A percentile compares a stretch with the other conserved stretches of the same genome.
Evolutionary conservation across 2,329 filamentous ascomycete genomes (phyloP).

Genomic region (Chaetomiaceae sp.): DNA sequence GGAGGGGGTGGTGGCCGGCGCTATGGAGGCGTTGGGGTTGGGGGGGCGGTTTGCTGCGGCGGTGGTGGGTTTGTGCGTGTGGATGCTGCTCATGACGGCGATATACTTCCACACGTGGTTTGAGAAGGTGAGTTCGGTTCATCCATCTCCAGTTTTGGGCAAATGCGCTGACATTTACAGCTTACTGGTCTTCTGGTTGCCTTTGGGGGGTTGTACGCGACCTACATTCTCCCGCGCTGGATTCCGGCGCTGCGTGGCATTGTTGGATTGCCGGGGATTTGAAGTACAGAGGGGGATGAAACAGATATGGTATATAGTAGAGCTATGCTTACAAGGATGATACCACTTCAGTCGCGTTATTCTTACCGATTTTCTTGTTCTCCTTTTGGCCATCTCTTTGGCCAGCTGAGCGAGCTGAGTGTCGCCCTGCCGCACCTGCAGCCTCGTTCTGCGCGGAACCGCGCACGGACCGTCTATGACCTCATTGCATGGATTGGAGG

Average conservation of each 20-base stretch:
- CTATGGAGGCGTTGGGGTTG: conserved; percentile 34
- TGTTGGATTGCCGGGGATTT: conserved; percentile 48
- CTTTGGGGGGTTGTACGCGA: conserved; percentile 39
- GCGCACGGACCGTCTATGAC: conserved; percentile 25
- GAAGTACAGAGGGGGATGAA: conserved; percentile 3
- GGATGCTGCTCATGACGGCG: conserved; percentile 98
- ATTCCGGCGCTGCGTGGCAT: conserved; percentile 40
- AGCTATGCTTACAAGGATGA: too few species aligned
- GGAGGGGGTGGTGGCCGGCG: conserved; percentile 24
- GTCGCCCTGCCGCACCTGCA: too few species aligned
- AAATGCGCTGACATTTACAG: conserved; percentile 32
- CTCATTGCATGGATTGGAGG: conserved; percentile 24
- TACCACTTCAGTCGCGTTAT: too few species aligned
- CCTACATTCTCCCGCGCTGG: conserved; percentile 48
- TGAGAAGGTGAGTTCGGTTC: conserved; percentile 68
- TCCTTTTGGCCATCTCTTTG: too few species aligned
- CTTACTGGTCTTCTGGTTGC: conserved; percentile 50
- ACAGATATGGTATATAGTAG: too few species aligned
- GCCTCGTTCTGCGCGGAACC: too few species aligned
- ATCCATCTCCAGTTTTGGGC: background rate
- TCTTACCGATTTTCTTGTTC: too few species aligned
- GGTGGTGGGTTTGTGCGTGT: conserved; percentile 68
- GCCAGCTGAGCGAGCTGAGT: too few species aligned
- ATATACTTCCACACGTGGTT: conserved; percentile 99
- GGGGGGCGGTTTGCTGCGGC: conserved; percentile 51